Evolutionary conservation across 352 stramenopile species (phyloP), one percentile per base, ranked within the genome.

Genomic region (Aphanomyces euteiches): DNA sequence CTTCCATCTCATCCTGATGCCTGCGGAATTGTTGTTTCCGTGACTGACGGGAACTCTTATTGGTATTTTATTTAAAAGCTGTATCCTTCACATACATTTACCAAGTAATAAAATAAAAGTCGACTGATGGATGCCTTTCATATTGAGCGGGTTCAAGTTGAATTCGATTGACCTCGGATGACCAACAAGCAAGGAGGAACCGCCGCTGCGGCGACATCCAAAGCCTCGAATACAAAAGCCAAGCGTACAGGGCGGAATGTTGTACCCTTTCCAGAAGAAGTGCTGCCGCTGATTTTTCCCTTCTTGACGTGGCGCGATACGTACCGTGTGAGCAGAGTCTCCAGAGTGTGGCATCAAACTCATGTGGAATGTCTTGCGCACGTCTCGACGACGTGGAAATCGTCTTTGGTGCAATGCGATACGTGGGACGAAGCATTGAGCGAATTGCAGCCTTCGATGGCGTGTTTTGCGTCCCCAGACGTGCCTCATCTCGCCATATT

Each of bases 271-370:
- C 64, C 64, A 4, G 64, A 60, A 15, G 64, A 70, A 53, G 47
- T 61, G 13, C 28, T 70, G 12, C 64, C n/a, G 2, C 56, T 70
- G 8, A 61, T 70, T 34, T 61, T 63, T 36, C 64, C 53, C 17
- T 70, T 43, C 47, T 38, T 70, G 15, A 63, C 64, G 34, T 70
- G 64, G 64, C 48, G 64, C 15, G 64, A 70, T 43, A 56, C 43
- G 8, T 70, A 70, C 21, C 64, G 64, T n/a, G 37, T 50, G 10
- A 17, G 37, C 2, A 7, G 37, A 17, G 64, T 70, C 5, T 60
- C 64, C 13, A 37, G 54, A 47, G 13, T 47, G 19, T 70, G 64
- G 64, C 47, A 63, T n/a, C 17, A 47, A 10, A 50, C 64, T 4
- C 47, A 70, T 61, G 5, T 7, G 12, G 37, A 43, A 43, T 70